Conservation (phyloP, 192 early-diverging fungal genomes). For the Mortierella claussenii region DNA sequence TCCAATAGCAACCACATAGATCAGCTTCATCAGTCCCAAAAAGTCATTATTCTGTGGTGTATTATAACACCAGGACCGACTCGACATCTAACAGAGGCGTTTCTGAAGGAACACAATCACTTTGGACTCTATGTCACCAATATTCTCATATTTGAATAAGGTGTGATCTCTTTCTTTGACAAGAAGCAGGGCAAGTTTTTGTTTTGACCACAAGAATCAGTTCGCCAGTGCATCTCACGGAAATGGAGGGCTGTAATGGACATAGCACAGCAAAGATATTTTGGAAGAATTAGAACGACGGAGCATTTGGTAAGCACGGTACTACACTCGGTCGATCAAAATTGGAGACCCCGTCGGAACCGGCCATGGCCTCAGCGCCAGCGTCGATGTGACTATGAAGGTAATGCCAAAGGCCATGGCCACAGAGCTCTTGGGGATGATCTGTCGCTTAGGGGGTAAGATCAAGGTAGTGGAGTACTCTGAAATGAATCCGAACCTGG, state of each 20-base stretch:
- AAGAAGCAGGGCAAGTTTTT: slow-evolving; percentile 88
- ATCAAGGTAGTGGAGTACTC: slow-evolving; percentile 92
- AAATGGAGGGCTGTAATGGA: slow-evolving; percentile 91
- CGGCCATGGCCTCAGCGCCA: slow-evolving; percentile 79
- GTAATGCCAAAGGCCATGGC: slow-evolving; percentile 86
- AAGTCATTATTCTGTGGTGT: slow-evolving; percentile 85
- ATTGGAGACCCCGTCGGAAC: slow-evolving; percentile 92
- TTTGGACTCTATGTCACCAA: slow-evolving; percentile 83
- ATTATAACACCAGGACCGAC: slow-evolving; percentile 97
- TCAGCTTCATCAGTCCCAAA: background rate
- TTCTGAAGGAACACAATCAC: slow-evolving; percentile 77
- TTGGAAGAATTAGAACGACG: slow-evolving; percentile 75
- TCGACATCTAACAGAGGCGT: slow-evolving; percentile 68
- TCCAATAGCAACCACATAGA: no score
- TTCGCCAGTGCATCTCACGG: slow-evolving; percentile 82
- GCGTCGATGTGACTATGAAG: slow-evolving; percentile 89
- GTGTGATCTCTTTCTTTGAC: slow-evolving; percentile 87
- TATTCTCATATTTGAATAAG: slow-evolving; percentile 92
- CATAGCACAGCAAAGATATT: slow-evolving; percentile 80
- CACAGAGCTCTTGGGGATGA: slow-evolving; percentile 89
- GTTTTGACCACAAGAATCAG: slow-evolving; percentile 72
- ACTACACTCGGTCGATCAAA: slow-evolving; percentile 92
- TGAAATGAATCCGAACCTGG: slow-evolving; percentile 82
- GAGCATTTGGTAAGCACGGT: slow-evolving; percentile 84
- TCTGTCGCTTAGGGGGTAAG: slow-evolving; percentile 79